These are phyloP conservation scores for Fonsecaea pedrosoi DNA, from an alignment of 2,329 filamentous ascomycete species.

Conservation along the genomic window DNA sequence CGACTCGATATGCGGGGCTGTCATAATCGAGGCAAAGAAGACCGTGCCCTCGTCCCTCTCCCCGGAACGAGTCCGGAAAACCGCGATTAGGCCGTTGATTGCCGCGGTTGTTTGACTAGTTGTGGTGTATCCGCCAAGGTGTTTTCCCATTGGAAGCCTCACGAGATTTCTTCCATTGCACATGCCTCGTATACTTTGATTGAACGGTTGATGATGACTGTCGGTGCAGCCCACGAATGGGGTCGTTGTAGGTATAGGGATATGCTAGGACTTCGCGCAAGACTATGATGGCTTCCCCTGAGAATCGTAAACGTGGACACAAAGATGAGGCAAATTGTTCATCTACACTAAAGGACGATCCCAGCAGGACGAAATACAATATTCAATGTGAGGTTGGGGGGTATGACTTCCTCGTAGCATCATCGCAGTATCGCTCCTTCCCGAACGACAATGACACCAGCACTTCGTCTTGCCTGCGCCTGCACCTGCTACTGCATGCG, in stretches of 20 bases:
- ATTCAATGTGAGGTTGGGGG: not conserved
- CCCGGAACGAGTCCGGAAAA: not conserved
- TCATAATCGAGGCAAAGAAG: not conserved
- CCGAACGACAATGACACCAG: not conserved
- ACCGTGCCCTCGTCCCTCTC: not conserved
- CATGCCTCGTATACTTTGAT: not conserved
- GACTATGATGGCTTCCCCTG: not conserved
- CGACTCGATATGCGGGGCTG: slow-evolving; percentile 10
- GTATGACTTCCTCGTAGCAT: not conserved
- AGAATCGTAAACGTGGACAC: not conserved
- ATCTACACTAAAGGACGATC: not conserved
- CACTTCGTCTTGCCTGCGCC: not conserved
- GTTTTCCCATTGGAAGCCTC: not conserved
- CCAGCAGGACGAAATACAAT: not conserved
- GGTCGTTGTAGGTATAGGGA: not conserved
- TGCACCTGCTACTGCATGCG: not conserved
- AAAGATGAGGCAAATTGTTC: not conserved
- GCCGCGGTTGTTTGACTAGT: slow-evolving; percentile 6
- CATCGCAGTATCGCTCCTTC: not conserved
- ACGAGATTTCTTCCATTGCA: not conserved
- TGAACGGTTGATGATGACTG: not conserved
- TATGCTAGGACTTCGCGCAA: not conserved
- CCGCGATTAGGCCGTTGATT: slow-evolving; percentile 16
- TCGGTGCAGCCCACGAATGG: not conserved
- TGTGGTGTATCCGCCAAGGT: not conserved